These are phyloP conservation scores for Panaeolus papilionaceus DNA, from an alignment of 768 basidiomycete species.

Conservation along the genomic window DNA sequence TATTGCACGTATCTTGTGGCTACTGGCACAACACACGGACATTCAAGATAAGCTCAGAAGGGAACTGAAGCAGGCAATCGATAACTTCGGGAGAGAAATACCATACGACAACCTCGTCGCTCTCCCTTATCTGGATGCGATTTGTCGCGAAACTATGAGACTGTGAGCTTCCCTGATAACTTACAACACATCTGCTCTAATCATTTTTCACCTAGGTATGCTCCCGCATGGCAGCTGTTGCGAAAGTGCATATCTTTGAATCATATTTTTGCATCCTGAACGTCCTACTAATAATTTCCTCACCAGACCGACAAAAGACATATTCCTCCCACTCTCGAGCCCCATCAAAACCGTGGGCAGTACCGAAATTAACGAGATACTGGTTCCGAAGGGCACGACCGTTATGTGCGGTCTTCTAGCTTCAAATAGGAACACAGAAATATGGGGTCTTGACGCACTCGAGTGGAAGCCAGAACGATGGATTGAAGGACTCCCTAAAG, in stretches of 20 bases:
- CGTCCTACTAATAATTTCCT: neutral
- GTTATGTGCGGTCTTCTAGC: constrained; percentile 45
- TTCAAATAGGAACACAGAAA: constrained; percentile 39
- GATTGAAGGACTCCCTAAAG: constrained; percentile 31
- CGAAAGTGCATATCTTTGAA: neutral
- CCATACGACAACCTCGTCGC: constrained; percentile 44
- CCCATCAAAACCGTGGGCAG: constrained; percentile 48
- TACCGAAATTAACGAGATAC: constrained; percentile 38
- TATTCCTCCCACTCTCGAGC: constrained; percentile 48
- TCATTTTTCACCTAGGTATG: neutral
- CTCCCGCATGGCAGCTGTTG: neutral
- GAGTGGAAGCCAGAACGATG: constrained; percentile 53
- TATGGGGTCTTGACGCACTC: constrained; percentile 48
- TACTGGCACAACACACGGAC: constrained; percentile 25
- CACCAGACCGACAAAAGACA: constrained; percentile 17
- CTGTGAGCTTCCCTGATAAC: neutral
- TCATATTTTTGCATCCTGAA: too few relatives aligned
- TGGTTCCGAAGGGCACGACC: constrained; percentile 47
- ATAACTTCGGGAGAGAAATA: constrained; percentile 33
- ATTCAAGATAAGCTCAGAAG: constrained; percentile 27
- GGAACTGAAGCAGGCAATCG: constrained; percentile 28
- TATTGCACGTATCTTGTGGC: constrained; percentile 25
- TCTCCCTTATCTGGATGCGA: constrained; percentile 43
- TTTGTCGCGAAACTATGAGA: constrained; percentile 20
- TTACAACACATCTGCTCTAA: neutral